Conservation (phyloP, 2,329 filamentous ascomycete species). For the Neoascochyta sp. region DNA sequence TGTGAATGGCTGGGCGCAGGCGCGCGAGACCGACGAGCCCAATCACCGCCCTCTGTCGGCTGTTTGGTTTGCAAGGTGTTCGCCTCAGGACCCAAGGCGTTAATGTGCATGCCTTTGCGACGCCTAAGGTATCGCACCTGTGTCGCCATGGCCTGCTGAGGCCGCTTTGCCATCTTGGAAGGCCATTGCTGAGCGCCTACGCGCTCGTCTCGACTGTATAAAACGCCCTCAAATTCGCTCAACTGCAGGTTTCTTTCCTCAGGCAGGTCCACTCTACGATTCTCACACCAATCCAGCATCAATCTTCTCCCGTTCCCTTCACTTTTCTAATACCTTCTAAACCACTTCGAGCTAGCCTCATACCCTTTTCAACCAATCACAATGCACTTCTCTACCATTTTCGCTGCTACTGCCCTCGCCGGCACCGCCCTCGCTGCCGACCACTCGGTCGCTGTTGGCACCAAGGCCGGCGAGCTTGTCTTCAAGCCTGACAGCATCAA, state of each 20-base stretch:
- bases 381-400: slow-evolving; percentile 40
- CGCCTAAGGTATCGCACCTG: slow-evolving; percentile 32
- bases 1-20: slow-evolving; percentile 28
- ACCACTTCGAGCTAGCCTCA: slow-evolving; percentile 36
- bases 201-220: slow-evolving; percentile 31
- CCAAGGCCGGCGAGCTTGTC: slow-evolving; percentile 20
- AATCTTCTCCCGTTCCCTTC: slow-evolving; percentile 13
- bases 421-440: slow-evolving; percentile 31
- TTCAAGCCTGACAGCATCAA: slow-evolving; percentile 36
- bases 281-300: too few species aligned
- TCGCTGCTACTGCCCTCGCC: slow-evolving; percentile 30
- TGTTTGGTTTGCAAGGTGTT: slow-evolving; percentile 12
- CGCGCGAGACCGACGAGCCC: slow-evolving; percentile 18
- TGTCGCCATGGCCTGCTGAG: slow-evolving; percentile 29
- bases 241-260: slow-evolving; percentile 22
- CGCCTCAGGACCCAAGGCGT: slow-evolving; percentile 16
- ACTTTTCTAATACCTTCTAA: slow-evolving; percentile 10
- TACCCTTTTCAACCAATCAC: slow-evolving; percentile 24
- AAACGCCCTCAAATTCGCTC: slow-evolving; percentile 36
- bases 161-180: slow-evolving; percentile 21
- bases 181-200: slow-evolving; percentile 14
- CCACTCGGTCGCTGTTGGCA: slow-evolving; percentile 33
- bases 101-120: slow-evolving; percentile 30
- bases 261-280: slow-evolving; percentile 38
- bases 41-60: slow-evolving; percentile 19